These are phyloP conservation scores for Mortierella sp. DNA, from an alignment of 371 early-diverging fungal species.

Conservation along the genomic window DNA sequence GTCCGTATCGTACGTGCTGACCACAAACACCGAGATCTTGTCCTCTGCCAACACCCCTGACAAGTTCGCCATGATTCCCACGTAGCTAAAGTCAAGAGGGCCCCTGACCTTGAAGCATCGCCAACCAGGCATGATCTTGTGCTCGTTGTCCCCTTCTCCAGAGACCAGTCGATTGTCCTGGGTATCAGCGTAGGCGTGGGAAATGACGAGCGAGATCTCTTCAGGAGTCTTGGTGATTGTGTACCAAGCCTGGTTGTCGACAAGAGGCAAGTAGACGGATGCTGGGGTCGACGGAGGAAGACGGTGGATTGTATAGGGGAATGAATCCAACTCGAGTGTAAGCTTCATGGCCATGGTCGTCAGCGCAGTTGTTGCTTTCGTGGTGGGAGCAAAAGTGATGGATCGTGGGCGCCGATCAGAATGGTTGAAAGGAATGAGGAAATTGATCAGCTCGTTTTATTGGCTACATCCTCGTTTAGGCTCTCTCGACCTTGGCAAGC, in stretches of 20 bases:
- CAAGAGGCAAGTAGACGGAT: slow-evolving; percentile 46
- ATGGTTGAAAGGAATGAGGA: neutral
- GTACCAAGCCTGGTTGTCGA: slow-evolving; percentile 62
- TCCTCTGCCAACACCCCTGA: slow-evolving; percentile 66
- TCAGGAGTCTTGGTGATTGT: slow-evolving; percentile 64
- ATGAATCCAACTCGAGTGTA: slow-evolving; percentile 26
- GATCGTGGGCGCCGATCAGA: neutral
- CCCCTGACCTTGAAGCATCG: slow-evolving; percentile 73
- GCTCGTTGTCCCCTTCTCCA: slow-evolving; percentile 19
- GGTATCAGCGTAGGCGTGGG: slow-evolving; percentile 36
- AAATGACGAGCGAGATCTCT: slow-evolving; percentile 70
- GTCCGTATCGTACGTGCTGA: slow-evolving; percentile 85
- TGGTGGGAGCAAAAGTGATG: neutral
- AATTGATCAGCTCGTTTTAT: slow-evolving; percentile 3
- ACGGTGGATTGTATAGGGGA: slow-evolving; percentile 51
- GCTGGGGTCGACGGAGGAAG: slow-evolving; percentile 36
- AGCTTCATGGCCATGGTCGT: slow-evolving; percentile 35
- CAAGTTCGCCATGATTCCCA: slow-evolving; percentile 76
- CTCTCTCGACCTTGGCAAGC: slow-evolving; percentile 21
- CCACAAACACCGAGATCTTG: slow-evolving; percentile 74
- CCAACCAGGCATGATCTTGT: slow-evolving; percentile 67
- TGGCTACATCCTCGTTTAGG: neutral
- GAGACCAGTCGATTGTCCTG: slow-evolving; percentile 22
- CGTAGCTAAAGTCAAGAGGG: slow-evolving; percentile 77
- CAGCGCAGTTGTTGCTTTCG: neutral